Evolutionary conservation across 2,329 filamentous ascomycete species (phyloP).

Genomic region (Metarhizium humberi): DNA sequence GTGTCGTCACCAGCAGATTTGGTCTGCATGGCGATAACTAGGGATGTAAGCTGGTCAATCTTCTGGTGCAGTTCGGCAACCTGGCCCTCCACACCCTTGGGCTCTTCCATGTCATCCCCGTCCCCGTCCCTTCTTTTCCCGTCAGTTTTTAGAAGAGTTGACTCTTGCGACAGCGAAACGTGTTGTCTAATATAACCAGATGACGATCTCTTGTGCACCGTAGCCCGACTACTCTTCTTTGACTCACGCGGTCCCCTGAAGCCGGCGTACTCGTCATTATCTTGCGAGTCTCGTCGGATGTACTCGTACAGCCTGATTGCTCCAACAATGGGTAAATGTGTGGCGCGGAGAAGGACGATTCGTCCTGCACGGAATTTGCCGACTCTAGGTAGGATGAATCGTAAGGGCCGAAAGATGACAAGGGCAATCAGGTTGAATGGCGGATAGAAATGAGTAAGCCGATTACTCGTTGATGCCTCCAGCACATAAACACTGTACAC

Average conservation of each 20-base stretch:
- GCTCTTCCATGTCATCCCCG: conserved; percentile 29
- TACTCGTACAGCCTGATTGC: conserved; percentile 60
- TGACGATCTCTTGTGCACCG: conserved; percentile 8
- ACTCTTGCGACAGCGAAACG: conserved; percentile 8
- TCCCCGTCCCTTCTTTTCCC: conserved; percentile 8
- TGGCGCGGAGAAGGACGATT: conserved; percentile 53
- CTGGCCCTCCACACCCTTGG: conserved; percentile 37
- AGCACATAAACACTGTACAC: conserved; percentile 60
- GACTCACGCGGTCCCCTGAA: conserved; percentile 36
- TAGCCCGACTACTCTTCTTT: conserved; percentile 13
- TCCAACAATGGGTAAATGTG: conserved; percentile 59
- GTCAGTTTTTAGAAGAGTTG: conserved; percentile 8
- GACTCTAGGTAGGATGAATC: conserved; percentile 57
- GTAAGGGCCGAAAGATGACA: conserved; percentile 60
- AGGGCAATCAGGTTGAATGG: conserved; percentile 68
- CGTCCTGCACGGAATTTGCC: conserved; percentile 51
- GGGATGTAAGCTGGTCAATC: conserved; percentile 47
- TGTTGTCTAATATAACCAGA: conserved; percentile 9
- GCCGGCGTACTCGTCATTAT: conserved; percentile 33
- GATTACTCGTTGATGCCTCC: conserved; percentile 58
- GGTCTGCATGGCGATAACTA: conserved; percentile 37
- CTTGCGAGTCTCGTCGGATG: conserved; percentile 27
- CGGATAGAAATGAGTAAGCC: conserved; percentile 61
- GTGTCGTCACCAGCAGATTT: background rate
- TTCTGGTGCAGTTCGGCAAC: conserved; percentile 46